Percentiles rank a stretch among this genome's conserved stretches.
Conservation (phyloP, 2,329 filamentous ascomycete genomes). For the Amesomyces nigricolor region DNA sequence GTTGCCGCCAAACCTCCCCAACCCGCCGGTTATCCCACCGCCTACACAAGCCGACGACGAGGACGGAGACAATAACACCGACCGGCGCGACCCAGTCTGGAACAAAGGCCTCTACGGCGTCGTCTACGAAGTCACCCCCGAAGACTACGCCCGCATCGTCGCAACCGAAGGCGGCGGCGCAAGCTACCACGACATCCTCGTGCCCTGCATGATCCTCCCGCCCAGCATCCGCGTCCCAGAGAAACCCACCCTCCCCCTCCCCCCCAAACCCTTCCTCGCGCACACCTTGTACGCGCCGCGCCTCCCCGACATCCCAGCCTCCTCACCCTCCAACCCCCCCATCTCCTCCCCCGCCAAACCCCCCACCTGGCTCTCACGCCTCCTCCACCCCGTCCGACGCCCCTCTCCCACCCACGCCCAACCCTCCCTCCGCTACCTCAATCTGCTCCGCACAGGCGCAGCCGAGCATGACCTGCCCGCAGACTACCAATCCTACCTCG, state of each 20-base stretch:
- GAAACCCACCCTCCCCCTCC: slow-evolving; percentile 52
- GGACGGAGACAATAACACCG: background rate
- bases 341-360: slow-evolving; percentile 16
- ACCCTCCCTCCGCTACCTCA: slow-evolving; percentile 80
- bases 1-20: slow-evolving; percentile 1
- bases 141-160: slow-evolving; percentile 81
- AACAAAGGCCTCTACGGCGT: slow-evolving; percentile 81
- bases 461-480: slow-evolving; percentile 71
- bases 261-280: slow-evolving; percentile 65
- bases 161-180: slow-evolving; percentile 83
- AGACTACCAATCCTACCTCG: slow-evolving; percentile 71
- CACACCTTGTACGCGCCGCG: slow-evolving; percentile 75
- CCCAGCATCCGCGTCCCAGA: slow-evolving; percentile 56
- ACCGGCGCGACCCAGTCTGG: slow-evolving; percentile 53
- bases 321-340: slow-evolving; percentile 11
- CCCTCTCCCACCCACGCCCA: slow-evolving; percentile 70
- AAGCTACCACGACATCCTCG: slow-evolving; percentile 76
- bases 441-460: slow-evolving; percentile 72
- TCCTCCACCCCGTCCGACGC: slow-evolving; percentile 45
- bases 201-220: slow-evolving; percentile 69
- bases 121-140: slow-evolving; percentile 84
- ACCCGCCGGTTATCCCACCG: background rate
- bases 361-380: slow-evolving; percentile 39
- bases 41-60: background rate
- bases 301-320: slow-evolving; percentile 33